phyloP scores from a whole-genome alignment of 2,329 filamentous ascomycete species.

The Emericellopsis cladophorae region DNA sequence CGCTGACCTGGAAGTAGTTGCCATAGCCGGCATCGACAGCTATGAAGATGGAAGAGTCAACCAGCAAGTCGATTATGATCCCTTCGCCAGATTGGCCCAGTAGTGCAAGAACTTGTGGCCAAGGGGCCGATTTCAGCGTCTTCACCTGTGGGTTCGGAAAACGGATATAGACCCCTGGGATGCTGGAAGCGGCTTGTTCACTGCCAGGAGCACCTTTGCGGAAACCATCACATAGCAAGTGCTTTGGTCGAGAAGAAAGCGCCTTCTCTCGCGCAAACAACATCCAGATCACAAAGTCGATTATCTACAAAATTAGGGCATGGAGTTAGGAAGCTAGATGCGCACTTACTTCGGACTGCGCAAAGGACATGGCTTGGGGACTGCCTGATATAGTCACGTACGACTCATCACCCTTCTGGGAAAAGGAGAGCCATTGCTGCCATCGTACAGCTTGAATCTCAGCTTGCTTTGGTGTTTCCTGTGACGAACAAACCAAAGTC shows the following conservation, averaged over 20 bases:
- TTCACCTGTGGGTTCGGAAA: conserved; percentile 60
- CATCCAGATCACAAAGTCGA: conserved; percentile 66
- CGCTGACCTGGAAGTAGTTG: conserved; percentile 70
- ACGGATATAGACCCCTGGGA: conserved; percentile 53
- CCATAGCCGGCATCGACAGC: conserved; percentile 43
- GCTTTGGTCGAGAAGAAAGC: conserved; percentile 41
- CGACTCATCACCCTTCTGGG: conserved; percentile 48
- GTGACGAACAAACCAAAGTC: conserved; percentile 47
- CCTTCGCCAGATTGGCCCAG: conserved; percentile 64
- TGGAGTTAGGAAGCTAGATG: conserved; percentile 1
- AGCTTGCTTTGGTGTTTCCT: conserved; percentile 8
- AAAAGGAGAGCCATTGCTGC: conserved; percentile 47
- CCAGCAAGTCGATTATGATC: conserved; percentile 65
- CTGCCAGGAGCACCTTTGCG: conserved; percentile 31
- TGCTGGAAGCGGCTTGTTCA: conserved; percentile 21
- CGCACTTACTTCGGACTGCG: conserved; percentile 47
- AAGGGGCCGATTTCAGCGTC: conserved; percentile 55
- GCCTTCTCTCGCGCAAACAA: conserved; percentile 51
- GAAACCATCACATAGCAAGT: conserved; percentile 78
- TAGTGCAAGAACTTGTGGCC: conserved; percentile 62
- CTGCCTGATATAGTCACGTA: conserved; percentile 36
- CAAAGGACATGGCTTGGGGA: conserved; percentile 29
- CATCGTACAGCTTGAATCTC: conserved; percentile 25
- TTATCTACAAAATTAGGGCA: conserved; percentile 39
- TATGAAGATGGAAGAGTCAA: conserved; percentile 67